phyloP scores from a whole-genome alignment of 768 basidiomycete species.

The Mycena floridula region DNA sequence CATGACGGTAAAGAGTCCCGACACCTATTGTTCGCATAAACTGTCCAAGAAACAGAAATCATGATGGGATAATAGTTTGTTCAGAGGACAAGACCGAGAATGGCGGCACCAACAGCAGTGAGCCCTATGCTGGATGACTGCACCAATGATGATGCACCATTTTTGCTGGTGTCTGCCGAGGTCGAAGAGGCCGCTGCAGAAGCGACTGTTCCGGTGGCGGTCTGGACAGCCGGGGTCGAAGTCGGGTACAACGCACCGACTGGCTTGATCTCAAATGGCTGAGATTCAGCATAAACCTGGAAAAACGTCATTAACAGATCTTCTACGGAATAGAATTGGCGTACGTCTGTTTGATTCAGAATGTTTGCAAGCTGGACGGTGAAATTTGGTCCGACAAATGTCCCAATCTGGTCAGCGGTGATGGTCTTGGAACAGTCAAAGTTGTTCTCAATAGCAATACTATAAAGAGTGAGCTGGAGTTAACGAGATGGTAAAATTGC shows the following conservation, averaged over 20 bases:
- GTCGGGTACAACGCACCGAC: slow-evolving; percentile 47
- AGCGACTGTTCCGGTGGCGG: slow-evolving; percentile 16
- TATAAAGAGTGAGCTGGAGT: slow-evolving; percentile 5
- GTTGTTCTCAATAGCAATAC: slow-evolving; percentile 47
- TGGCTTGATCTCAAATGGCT: slow-evolving; percentile 57
- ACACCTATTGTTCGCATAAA: no score
- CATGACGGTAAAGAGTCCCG: no score
- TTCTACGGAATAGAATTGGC: slow-evolving; percentile 17
- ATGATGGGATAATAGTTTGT: no score
- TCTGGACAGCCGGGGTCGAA: slow-evolving; percentile 24
- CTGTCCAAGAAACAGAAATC: no score
- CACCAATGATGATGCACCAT: not conserved
- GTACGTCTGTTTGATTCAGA: slow-evolving; percentile 47
- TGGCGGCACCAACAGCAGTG: not conserved
- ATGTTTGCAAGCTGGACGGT: slow-evolving; percentile 42
- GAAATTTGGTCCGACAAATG: slow-evolving; percentile 40
- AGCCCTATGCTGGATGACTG: not conserved
- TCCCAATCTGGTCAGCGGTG: slow-evolving; percentile 36
- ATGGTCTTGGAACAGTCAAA: slow-evolving; percentile 54
- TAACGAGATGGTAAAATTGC: not conserved
- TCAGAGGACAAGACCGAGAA: not conserved
- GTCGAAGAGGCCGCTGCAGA: slow-evolving; percentile 18
- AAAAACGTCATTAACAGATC: slow-evolving; percentile 1
- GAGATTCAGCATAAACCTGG: slow-evolving; percentile 52
- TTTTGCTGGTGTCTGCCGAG: slow-evolving; percentile 8